Percentiles rank a stretch among this genome's conserved stretches.
Evolutionary conservation across 169 alveolate genomes (phyloP).

Genomic region (Besnoitia besnoiti): DNA sequence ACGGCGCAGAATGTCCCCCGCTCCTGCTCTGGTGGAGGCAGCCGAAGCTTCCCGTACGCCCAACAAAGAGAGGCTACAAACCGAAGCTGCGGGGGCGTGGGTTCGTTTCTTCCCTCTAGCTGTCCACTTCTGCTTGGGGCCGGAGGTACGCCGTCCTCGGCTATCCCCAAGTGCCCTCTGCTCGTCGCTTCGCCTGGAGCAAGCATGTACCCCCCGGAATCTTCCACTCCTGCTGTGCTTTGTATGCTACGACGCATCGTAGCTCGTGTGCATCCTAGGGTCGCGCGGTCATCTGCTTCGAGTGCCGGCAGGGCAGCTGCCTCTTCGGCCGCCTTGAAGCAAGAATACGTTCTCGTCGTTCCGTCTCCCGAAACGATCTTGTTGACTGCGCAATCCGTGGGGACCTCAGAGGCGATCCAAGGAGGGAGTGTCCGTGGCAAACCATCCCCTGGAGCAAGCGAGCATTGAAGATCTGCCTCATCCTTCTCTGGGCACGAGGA

Average conservation of each 20-base stretch:
- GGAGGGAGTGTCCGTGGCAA: background rate
- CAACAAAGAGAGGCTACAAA: conserved; percentile 6
- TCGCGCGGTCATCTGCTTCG: too few relatives aligned
- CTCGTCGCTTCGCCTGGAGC: background rate
- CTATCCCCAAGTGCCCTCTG: background rate
- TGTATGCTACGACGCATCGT: too few relatives aligned
- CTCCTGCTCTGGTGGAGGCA: too few relatives aligned
- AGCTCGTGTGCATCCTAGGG: too few relatives aligned
- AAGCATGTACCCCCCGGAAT: too few relatives aligned
- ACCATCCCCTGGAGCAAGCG: background rate
- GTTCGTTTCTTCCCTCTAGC: background rate
- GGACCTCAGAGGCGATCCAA: background rate
- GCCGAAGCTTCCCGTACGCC: conserved; percentile 38
- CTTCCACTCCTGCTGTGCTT: too few relatives aligned
- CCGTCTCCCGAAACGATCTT: background rate
- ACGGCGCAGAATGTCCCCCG: background rate
- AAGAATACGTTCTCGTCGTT: background rate
- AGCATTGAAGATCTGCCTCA: background rate
- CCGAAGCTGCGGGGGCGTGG: conserved; percentile 29
- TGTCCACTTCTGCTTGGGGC: background rate
- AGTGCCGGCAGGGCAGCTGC: too few relatives aligned
- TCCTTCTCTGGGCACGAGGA: background rate
- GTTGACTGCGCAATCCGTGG: background rate
- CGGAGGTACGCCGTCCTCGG: background rate
- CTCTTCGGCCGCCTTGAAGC: background rate